Conservation (phyloP, 2,329 filamentous ascomycete species). For the Fusarium oxysporum region DNA sequence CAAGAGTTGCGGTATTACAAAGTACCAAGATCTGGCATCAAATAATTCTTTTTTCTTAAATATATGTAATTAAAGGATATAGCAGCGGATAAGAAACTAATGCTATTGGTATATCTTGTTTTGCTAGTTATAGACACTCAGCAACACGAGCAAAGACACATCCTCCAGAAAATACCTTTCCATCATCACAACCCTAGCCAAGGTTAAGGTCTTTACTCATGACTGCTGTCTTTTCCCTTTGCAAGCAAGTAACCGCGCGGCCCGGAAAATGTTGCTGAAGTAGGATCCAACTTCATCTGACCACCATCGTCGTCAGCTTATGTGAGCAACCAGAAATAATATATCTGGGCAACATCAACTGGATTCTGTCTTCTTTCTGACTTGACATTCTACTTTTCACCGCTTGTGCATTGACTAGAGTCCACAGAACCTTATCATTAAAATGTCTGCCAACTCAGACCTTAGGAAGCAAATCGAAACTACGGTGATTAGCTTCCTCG, state of each 20-base stretch:
- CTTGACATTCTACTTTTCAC: background rate
- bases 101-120: fast-evolving
- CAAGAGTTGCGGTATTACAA: fast-evolving
- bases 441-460: conserved; percentile 5
- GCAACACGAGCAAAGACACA: fast-evolving
- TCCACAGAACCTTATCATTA: background rate
- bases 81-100: fast-evolving
- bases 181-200: fast-evolving
- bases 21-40: fast-evolving
- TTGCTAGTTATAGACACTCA: fast-evolving
- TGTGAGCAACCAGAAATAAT: background rate
- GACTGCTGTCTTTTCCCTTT: fast-evolving
- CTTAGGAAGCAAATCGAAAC: conserved; percentile 17
- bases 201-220: fast-evolving
- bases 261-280: background rate
- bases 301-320: background rate
- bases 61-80: fast-evolving
- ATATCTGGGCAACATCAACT: fast-evolving
- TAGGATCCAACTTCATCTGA: background rate
- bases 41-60: fast-evolving
- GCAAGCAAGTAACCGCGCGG: background rate
- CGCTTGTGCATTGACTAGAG: background rate
- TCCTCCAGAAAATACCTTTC: fast-evolving
- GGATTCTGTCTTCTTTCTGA: fast-evolving
- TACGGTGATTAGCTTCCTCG: conserved; percentile 18